Percentiles rank a stretch among this genome's conserved stretches.
Conservation (phyloP, 1,139 yeast genomes). For the Pichia sp. region DNA sequence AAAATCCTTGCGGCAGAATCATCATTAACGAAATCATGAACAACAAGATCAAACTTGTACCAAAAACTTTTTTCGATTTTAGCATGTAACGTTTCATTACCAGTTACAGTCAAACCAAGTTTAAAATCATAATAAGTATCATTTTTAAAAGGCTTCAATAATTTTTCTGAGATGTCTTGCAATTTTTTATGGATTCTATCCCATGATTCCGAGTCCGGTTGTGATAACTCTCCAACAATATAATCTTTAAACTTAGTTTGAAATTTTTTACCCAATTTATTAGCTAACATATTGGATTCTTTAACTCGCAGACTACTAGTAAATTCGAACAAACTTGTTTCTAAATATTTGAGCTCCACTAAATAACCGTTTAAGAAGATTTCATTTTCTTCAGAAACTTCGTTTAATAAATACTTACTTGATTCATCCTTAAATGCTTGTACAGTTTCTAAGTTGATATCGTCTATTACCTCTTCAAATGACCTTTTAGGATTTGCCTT, state of each 20-base stretch:
- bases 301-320: conserved; percentile 31
- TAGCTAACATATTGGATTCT: conserved; percentile 39
- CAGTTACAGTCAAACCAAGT: conserved; percentile 46
- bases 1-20: conserved; percentile 51
- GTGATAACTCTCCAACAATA: conserved; percentile 35
- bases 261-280: conserved; percentile 37
- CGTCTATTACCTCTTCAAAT: conserved; percentile 1
- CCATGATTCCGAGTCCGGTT: conserved; percentile 55
- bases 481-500: background rate
- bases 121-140: conserved; percentile 47
- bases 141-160: conserved; percentile 15
- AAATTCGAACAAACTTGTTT: conserved; percentile 28
- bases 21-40: conserved; percentile 54
- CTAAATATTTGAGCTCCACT: conserved; percentile 10
- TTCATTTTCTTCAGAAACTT: background rate
- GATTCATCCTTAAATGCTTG: background rate
- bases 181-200: conserved; percentile 48
- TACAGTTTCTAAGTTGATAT: background rate
- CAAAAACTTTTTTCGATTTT: conserved; percentile 55
- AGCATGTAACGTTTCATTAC: conserved; percentile 37
- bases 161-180: conserved; percentile 31
- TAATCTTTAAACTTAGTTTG: conserved; percentile 36
- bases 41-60: conserved; percentile 51
- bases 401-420: background rate
- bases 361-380: background rate